Evolutionary conservation across 78 protist species (phyloP).

Genomic region (Dictyostelium capitatum): DNA sequence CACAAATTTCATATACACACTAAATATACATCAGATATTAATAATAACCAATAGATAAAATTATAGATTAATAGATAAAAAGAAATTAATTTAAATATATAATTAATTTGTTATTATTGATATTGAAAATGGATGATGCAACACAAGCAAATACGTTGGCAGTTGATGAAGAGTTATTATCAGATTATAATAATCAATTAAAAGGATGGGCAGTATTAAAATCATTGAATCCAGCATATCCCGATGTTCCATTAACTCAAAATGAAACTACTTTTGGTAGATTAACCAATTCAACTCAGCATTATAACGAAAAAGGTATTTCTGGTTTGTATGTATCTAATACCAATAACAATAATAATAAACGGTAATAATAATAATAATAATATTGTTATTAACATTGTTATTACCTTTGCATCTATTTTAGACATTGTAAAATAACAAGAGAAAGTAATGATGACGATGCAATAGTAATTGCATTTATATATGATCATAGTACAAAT

Average conservation of each 20-base stretch:
- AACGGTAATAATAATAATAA: neutral
- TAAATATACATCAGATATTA: too few species aligned
- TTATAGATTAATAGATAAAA: too few species aligned
- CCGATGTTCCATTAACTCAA: conserved; percentile 15
- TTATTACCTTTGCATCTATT: too few species aligned
- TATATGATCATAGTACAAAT: conserved; percentile 56
- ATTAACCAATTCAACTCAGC: conserved; percentile 11
- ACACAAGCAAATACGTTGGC: conserved; percentile 19
- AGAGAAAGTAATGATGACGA: conserved; percentile 35
- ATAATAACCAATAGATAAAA: too few species aligned
- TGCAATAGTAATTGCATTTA: conserved; percentile 54
- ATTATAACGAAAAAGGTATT: conserved; percentile 53
- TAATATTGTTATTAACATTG: neutral
- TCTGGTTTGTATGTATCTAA: conserved; percentile 55
- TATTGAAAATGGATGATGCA: conserved; percentile 17
- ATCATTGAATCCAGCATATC: conserved; percentile 60
- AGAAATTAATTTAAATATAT: too few species aligned
- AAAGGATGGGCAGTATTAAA: conserved; percentile 67
- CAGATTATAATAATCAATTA: neutral
- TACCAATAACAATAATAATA: neutral
- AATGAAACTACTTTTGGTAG: conserved; percentile 32
- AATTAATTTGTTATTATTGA: too few species aligned
- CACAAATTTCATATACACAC: too few species aligned
- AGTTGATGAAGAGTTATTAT: neutral
- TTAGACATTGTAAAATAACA: conserved; percentile 60